phyloP scores from a whole-genome alignment of 176 grass and related monocot species.

The Aegilops speltoides region DNA sequence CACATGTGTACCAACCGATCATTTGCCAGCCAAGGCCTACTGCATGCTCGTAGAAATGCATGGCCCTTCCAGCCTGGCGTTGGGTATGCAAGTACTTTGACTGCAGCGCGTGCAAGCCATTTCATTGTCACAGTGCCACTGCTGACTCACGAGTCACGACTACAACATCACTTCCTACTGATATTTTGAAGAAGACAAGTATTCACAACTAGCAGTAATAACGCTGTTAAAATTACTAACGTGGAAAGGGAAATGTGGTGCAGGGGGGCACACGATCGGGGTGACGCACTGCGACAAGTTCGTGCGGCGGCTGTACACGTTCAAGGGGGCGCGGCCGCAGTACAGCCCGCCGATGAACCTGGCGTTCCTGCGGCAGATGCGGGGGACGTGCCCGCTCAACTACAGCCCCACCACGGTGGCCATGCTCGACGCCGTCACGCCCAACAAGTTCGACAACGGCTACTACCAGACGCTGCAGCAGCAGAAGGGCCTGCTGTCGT shows the following conservation, averaged over 20 bases:
- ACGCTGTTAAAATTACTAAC: background rate
- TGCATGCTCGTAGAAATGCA: background rate
- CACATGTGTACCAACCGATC: no score
- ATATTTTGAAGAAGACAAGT: no score
- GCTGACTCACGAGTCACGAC: no score
- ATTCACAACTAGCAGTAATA: no score
- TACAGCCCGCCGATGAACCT: slow-evolving; percentile 76
- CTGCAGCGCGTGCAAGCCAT: no score
- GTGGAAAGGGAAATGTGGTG: background rate
- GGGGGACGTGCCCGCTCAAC: slow-evolving; percentile 72
- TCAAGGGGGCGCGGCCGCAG: slow-evolving; percentile 37
- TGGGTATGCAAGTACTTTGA: no score
- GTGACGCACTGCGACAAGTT: slow-evolving; percentile 93
- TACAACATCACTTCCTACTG: no score
- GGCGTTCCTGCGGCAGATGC: slow-evolving; percentile 71
- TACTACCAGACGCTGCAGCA: slow-evolving; percentile 86
- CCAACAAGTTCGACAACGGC: slow-evolving; percentile 65
- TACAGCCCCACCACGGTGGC: slow-evolving; percentile 53
- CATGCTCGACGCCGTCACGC: slow-evolving; percentile 68
- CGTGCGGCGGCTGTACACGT: slow-evolving; percentile 69
- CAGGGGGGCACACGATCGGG: slow-evolving; percentile 80
- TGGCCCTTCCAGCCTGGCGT: no score
- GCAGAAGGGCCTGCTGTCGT: slow-evolving; percentile 68
- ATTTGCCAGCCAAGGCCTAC: background rate
- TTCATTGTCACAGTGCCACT: no score